These are phyloP conservation scores for Moniliophthora roreri DNA, from an alignment of 1,284 basidiomycete species.

Conservation along the genomic window DNA sequence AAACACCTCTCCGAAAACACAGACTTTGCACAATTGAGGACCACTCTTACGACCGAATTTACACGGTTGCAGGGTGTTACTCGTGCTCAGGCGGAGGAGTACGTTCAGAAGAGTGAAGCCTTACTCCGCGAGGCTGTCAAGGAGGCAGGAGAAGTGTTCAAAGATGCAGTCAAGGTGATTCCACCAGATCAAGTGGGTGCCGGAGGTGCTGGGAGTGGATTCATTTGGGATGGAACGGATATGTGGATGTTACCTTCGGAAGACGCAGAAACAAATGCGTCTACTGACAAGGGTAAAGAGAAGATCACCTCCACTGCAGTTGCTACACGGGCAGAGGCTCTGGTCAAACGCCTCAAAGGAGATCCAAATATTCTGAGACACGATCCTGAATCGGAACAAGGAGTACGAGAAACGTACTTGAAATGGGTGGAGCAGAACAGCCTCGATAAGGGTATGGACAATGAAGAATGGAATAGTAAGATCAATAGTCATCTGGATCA, in stretches of 20 bases:
- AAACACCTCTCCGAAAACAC: slow-evolving; percentile 61
- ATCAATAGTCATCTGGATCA: slow-evolving; percentile 52
- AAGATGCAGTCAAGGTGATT: slow-evolving; percentile 86
- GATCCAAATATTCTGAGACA: slow-evolving; percentile 77
- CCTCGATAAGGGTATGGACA: slow-evolving; percentile 57
- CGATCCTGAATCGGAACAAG: slow-evolving; percentile 70
- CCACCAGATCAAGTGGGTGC: slow-evolving; percentile 64
- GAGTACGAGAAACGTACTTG: slow-evolving; percentile 55
- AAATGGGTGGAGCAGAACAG: slow-evolving; percentile 62
- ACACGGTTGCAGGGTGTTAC: slow-evolving; percentile 73
- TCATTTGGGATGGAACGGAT: slow-evolving; percentile 82
- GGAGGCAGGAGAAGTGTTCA: slow-evolving; percentile 73
- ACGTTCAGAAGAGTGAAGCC: slow-evolving; percentile 77
- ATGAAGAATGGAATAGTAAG: slow-evolving; percentile 52
- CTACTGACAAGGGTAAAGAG: slow-evolving; percentile 41
- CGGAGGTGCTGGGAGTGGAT: slow-evolving; percentile 32
- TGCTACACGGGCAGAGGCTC: slow-evolving; percentile 74
- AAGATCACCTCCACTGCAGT: slow-evolving; percentile 48
- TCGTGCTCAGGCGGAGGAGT: slow-evolving; percentile 78
- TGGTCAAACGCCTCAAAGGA: slow-evolving; percentile 72
- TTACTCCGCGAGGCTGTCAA: slow-evolving; percentile 70
- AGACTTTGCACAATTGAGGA: slow-evolving; percentile 66
- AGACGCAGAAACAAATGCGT: slow-evolving; percentile 18
- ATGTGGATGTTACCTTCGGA: slow-evolving; percentile 67
- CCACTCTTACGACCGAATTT: slow-evolving; percentile 68